Base-by-base conservation (phyloP, 441 rosid species). In the Dalechampia spathulata region DNA sequence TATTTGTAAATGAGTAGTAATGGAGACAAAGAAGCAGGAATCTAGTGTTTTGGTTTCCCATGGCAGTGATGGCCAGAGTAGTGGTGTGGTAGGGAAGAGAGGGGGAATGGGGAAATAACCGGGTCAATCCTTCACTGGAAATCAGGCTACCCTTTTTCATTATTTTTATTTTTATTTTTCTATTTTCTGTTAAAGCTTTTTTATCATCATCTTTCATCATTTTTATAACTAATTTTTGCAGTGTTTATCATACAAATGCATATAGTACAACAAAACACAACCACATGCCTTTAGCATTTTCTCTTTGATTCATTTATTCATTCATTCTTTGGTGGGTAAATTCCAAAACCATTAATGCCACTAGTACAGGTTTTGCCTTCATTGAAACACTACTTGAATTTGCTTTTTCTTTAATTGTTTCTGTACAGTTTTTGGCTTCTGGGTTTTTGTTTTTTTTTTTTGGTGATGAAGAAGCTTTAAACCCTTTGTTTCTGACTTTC, bases 101-200 rank as follows among this genome's bases (percentile, higher is more conserved):
- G 51, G 60, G 55, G 53, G 76, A 57, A 75, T 67, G 38, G 32
- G 5, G 59, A 73, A 64, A 61, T 74, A 36, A 28, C 39, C 61
- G 77, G 75, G 58, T 70, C 72, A 62, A 45, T 52, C 61, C 60
- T 66, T 72, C 76, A 69, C 85, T 75, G 81, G 79, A 86, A 76
- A 62, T 72, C 80, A 76, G 82, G 85, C 60, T 79, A 66, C 61
- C 63, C 40, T 26, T 57, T 43, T 61, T 21, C 36, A 4, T 0
- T 6, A 28, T 51, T 52, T 73, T 55, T n/a, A n/a, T n/a, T n/a
- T n/a, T n/a, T n/a, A n/a, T n/a, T n/a, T n/a, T n/a, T n/a, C n/a
- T n/a, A n/a, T n/a, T n/a, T n/a, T n/a, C n/a, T n/a, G n/a, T n/a
- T n/a, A n/a, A n/a, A 72, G 67, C 68, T 54, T 36, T 74, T 78